These are phyloP conservation scores for Pichia kluyveri DNA, from an alignment of 805 yeast species.

Conservation along the genomic window DNA sequence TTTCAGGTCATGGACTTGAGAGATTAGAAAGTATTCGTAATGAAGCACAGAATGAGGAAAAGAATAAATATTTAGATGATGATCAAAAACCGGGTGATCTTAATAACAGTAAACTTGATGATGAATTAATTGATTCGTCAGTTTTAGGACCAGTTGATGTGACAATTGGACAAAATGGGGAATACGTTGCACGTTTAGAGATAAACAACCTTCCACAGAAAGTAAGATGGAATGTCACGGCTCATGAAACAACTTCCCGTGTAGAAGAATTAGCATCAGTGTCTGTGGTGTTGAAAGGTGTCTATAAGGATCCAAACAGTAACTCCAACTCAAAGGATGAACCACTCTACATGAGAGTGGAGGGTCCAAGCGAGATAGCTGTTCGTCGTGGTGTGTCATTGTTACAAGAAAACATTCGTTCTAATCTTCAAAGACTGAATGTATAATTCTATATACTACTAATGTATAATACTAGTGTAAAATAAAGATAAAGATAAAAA, in stretches of 20 bases:
- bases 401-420: conserved; percentile 31
- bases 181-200: conserved; percentile 11
- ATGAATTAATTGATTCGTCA: not conserved
- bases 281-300: conserved; percentile 77
- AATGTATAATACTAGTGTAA: no score
- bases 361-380: conserved; percentile 54
- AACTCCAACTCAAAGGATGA: conserved; percentile 5
- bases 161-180: conserved; percentile 26
- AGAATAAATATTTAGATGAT: conserved; percentile 36
- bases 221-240: conserved; percentile 71
- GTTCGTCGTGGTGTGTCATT: conserved; percentile 52
- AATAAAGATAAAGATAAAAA: no score
- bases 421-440: not conserved
- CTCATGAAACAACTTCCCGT: conserved; percentile 50
- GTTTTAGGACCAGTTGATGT: conserved; percentile 25
- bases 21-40: conserved; percentile 54
- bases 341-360: conserved; percentile 33
- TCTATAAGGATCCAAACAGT: conserved; percentile 46
- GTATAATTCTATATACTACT: no score
- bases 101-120: no score
- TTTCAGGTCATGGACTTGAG: conserved; percentile 88
- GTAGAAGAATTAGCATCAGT: conserved; percentile 65
- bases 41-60: conserved; percentile 35
- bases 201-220: conserved; percentile 81
- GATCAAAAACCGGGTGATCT: conserved; percentile 19